Conservation (phyloP, 2,329 filamentous ascomycete species). For the Colletotrichum eleusines region DNA sequence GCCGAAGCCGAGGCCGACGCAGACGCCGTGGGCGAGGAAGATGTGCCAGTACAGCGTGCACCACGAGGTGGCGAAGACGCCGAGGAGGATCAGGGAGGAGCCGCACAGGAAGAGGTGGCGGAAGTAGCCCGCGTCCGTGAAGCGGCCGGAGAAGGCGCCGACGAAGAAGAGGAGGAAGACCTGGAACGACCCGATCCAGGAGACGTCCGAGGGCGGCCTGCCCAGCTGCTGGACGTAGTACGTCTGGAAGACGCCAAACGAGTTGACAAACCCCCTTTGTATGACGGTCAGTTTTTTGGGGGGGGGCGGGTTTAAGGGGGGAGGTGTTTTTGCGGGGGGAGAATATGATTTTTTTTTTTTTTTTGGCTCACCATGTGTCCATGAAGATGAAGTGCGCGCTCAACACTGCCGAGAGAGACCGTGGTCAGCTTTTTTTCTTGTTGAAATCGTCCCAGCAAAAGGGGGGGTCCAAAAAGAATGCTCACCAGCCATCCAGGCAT, state of each 20-base stretch:
- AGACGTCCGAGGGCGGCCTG: conserved; percentile 53
- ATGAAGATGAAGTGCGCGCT: conserved; percentile 38
- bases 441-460: too few relatives aligned
- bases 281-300: background rate
- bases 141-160: conserved; percentile 56
- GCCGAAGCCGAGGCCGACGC: conserved; percentile 64
- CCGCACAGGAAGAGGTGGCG: conserved; percentile 53
- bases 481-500: conserved; percentile 38
- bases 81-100: conserved; percentile 55
- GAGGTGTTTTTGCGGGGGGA: too few relatives aligned
- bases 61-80: conserved; percentile 59
- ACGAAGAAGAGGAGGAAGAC: conserved; percentile 57
- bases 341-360: too few relatives aligned
- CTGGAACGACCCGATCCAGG: conserved; percentile 60
- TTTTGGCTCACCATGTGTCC: conserved; percentile 39
- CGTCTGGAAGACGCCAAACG: conserved; percentile 59
- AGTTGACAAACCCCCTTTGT: conserved; percentile 58
- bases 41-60: conserved; percentile 61
- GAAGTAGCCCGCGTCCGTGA: conserved; percentile 60
- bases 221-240: conserved; percentile 55
- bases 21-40: conserved; percentile 62
- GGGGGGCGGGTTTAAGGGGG: too few relatives aligned
- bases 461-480: background rate
- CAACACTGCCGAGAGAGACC: background rate
- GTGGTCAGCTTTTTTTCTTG: conserved; percentile 7